Conservation (phyloP, 352 stramenopile genomes). For the Phytopythium aichiense region DNA sequence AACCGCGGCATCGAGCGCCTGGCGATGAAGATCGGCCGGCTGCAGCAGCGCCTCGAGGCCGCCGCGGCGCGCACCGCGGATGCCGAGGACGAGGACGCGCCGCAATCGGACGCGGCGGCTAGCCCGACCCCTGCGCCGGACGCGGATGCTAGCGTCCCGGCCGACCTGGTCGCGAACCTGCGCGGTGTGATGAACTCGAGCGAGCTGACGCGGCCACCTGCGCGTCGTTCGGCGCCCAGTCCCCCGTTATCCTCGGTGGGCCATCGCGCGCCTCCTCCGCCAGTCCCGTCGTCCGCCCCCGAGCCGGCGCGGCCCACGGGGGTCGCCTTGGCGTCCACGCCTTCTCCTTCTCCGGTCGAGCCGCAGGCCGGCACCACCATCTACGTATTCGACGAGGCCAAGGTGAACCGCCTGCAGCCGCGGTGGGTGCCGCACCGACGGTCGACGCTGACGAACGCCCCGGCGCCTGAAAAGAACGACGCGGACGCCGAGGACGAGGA, state of each 20-base stretch:
- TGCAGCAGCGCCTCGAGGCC: constrained; percentile 40
- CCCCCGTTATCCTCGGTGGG: constrained; percentile 11
- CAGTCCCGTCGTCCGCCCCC: constrained; percentile 8
- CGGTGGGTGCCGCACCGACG: constrained; percentile 8
- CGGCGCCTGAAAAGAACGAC: constrained; percentile 6
- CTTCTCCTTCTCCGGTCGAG: neutral
- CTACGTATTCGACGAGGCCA: constrained; percentile 48
- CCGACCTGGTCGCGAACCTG: constrained; percentile 50
- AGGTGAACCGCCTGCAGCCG: constrained; percentile 30
- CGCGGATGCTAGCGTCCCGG: constrained; percentile 23
- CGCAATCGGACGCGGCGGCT: neutral
- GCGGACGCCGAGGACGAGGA: constrained; percentile 14
- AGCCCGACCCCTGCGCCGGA: neutral
- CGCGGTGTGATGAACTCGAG: constrained; percentile 75
- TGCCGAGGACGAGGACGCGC: neutral
- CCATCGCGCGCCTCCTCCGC: constrained; percentile 13
- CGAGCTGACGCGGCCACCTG: constrained; percentile 44
- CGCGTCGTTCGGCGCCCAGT: constrained; percentile 17
- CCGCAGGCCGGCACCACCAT: constrained; percentile 28
- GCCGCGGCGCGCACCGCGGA: constrained; percentile 7
- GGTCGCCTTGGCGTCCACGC: neutral
- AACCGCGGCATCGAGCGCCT: constrained; percentile 39
- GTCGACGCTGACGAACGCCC: constrained; percentile 11
- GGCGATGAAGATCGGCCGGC: constrained; percentile 40
- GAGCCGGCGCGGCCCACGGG: neutral